Evolutionary conservation across 192 early-diverging fungal species (phyloP), one percentile per base, ranked within the genome.

Genomic region (Haplosporangium gracile): DNA sequence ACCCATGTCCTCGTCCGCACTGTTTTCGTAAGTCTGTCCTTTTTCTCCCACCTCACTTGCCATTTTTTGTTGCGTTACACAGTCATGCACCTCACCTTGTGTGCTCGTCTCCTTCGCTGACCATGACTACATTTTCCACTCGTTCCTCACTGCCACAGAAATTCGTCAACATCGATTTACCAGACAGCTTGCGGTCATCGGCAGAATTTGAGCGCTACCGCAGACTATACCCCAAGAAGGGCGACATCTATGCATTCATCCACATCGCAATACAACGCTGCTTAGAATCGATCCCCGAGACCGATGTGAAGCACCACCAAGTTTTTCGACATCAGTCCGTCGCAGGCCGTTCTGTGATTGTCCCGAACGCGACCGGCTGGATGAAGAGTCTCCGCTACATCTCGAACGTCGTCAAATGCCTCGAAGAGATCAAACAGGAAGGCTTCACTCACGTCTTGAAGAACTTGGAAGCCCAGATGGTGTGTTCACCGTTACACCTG

Each of bases 401-500:
- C 36, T 39, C 76, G 0, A 76, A 39, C 22, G 20, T 82, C 2
- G 70, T 82, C 18, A 24, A 40, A 6, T 57, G 53, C 4, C 76
- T 82, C 0, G 81, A 82, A 39, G 81, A 82, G 40, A 75, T 82
- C 38, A 69, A 57, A n/a, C 81, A 82, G n/a, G 81, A 77, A 24
- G 76, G 76, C 2, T 82, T 82, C 24, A 29, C 75, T 6, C 45
- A 72, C 38, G 81, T 82, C 5, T 60, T 82, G 34, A 82, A 77
- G 70, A 82, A 82, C 45, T 34, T 82, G 40, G 81, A 82, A 53
- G 81, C 81, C 4, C 81, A 82, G 10, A 82, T 82, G 81, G 81
- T 82, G 74, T 45, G 24, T 26, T 9, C 22, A 8, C 43, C 10
- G 13, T 32, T 29, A 49, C 22, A 5, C 16, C 1, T 16, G n/a